Percentiles rank a stretch among this genome's conserved stretches.
Evolutionary conservation across 805 yeast species (phyloP).

Genomic region (Brettanomyces sp.): DNA sequence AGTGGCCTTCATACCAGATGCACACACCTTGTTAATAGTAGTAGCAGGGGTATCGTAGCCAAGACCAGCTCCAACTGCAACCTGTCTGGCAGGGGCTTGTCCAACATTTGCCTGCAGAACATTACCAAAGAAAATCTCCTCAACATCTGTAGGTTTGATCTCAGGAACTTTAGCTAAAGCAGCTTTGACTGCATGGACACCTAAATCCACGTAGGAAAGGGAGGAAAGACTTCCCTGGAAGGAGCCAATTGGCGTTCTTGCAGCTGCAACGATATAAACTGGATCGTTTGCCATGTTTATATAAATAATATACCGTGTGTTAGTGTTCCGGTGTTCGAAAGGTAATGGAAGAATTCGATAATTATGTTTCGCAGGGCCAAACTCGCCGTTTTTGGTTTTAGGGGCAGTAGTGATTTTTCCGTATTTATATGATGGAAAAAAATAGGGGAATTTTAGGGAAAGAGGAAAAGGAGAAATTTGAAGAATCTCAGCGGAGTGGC

Average conservation of each 20-base stretch:
- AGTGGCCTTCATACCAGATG: slow-evolving; percentile 89
- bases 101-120: slow-evolving; percentile 91
- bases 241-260: slow-evolving; percentile 95
- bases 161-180: slow-evolving; percentile 79
- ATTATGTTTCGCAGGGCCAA: too few relatives aligned
- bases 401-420: too few relatives aligned
- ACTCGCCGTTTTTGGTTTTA: too few relatives aligned
- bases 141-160: slow-evolving; percentile 67
- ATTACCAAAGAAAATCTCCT: slow-evolving; percentile 88
- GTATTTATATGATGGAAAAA: too few relatives aligned
- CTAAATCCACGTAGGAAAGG: slow-evolving; percentile 74
- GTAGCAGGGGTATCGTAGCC: slow-evolving; percentile 75
- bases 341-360: neutral
- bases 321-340: neutral
- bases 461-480: too few relatives aligned
- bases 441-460: too few relatives aligned
- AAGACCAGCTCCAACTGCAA: slow-evolving; percentile 83
- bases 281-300: slow-evolving; percentile 20
- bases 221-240: slow-evolving; percentile 80
- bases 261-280: slow-evolving; percentile 84
- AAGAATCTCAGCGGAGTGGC: too few relatives aligned
- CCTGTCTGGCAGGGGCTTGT: slow-evolving; percentile 98
- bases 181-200: slow-evolving; percentile 85
- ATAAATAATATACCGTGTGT: too few relatives aligned
- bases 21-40: slow-evolving; percentile 93